Percentiles rank a stretch among this genome's conserved stretches.
Evolutionary conservation across 805 yeast species (phyloP).

Genomic region (Maudiozyma saulgeensis): DNA sequence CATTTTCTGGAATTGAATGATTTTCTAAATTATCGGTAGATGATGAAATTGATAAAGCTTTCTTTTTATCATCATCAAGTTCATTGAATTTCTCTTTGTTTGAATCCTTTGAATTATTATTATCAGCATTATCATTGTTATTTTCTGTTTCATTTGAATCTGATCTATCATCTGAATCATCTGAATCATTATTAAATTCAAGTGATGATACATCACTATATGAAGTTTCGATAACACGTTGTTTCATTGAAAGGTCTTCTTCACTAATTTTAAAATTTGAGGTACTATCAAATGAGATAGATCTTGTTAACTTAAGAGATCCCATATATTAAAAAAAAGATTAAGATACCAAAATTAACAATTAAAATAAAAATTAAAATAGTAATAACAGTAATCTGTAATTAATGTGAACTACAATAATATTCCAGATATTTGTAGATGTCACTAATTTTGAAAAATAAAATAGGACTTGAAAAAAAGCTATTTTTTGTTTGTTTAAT

Average conservation of each 20-base stretch:
- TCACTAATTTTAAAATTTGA: neutral
- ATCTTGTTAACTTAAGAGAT: neutral
- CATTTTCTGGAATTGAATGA: slow-evolving; percentile 5
- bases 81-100: neutral
- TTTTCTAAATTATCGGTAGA: neutral
- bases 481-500: no score
- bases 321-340: neutral
- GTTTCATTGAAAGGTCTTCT: slow-evolving; percentile 9
- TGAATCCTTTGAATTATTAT: neutral
- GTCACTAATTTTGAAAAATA: no score
- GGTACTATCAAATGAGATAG: slow-evolving; percentile 1
- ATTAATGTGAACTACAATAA: neutral
- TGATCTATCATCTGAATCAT: slow-evolving; percentile 2
- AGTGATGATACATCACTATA: slow-evolving; percentile 19
- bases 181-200: slow-evolving; percentile 3
- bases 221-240: slow-evolving; percentile 13
- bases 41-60: neutral
- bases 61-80: neutral
- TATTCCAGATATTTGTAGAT: neutral
- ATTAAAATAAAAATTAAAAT: neutral
- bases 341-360: neutral
- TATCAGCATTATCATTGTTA: neutral
- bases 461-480: no score
- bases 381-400: neutral
- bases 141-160: slow-evolving; percentile 4